phyloP scores from a whole-genome alignment of 805 yeast genomes.

The Lipomyces mesembrius region DNA sequence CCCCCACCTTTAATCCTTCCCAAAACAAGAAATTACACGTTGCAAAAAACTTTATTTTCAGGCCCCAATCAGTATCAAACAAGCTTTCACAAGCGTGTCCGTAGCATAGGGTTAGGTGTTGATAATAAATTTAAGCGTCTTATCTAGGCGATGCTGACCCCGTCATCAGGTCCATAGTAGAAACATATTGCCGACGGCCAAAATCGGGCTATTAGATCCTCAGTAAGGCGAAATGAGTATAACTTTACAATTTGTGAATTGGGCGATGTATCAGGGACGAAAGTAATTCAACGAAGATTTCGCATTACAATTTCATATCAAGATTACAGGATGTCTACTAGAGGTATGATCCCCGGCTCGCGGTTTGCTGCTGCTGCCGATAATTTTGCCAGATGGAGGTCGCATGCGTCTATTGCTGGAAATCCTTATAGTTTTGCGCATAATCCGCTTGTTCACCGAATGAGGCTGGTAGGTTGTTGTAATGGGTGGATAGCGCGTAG shows the following conservation, averaged over 20 bases:
- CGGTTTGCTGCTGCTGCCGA: neutral
- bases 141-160: neutral
- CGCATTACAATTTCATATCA: neutral
- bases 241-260: neutral
- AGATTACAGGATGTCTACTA: neutral
- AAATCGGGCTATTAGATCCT: neutral
- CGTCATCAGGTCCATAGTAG: neutral
- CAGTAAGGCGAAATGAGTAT: neutral
- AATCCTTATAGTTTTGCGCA: neutral
- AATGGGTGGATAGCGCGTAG: neutral
- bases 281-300: neutral
- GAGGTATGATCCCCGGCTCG: neutral
- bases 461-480: constrained; percentile 19
- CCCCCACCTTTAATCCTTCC: no score
- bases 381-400: neutral
- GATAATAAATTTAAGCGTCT: neutral
- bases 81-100: neutral
- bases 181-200: neutral
- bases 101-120: constrained; percentile 1
- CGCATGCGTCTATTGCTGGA: constrained; percentile 2
- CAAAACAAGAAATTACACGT: no score
- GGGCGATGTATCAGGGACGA: neutral
- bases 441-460: constrained; percentile 20
- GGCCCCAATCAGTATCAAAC: neutral
- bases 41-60: neutral